Base-by-base conservation (phyloP, 495 filamentous ascomycete genomes). In the Hypoxylon crocopeplum region DNA sequence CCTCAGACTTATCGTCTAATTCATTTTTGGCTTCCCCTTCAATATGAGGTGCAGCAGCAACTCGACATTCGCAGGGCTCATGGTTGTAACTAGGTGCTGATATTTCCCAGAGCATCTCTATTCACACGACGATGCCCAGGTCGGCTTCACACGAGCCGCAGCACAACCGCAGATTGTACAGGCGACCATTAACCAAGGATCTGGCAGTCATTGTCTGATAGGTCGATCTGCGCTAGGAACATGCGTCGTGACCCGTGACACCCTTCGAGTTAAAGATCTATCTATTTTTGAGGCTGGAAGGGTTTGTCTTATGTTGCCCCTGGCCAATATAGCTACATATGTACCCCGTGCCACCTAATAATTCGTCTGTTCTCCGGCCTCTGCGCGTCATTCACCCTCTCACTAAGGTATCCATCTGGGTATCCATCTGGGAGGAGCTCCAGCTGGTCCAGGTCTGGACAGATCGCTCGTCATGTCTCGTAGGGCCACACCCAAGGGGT, bases 401-500 rank as follows among this genome's bases (percentile, higher is more conserved):
- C 48, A 53, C 60, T 8, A 52, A 62, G 30, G 58, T 40, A 39
- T 52, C 16, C 36, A 48, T 27, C 39, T 46, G 19, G 32, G n/a
- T 7, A 34, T 7, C 32, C 12, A 34, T 34, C 13, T 34, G 7
- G n/a, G n/a, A n/a, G n/a, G n/a, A n/a, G n/a, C n/a, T n/a, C n/a
- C n/a, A n/a, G n/a, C 12, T 3, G 12, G n/a, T 38, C n/a, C 13
- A 13, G 15, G 13, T 13, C 46, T 44, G 29, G 47, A 49, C 25
- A 40, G 48, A 50, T 63, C 36, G 54, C 46, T 51, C 19, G 41
- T 53, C 42, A 48, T 58, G 52, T 47, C 32, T 33, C 25, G 56
- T 66, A 62, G 30, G 17, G 19, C 29, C 62, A 66, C 62, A 34
- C 62, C 62, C 62, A 29, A 44, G 57, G 62, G 46, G 62, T 66